A percentile compares a stretch with the other conserved stretches of the same genome.
phyloP scores from a whole-genome alignment of 2,329 filamentous ascomycete genomes.

The Dactylella cylindrospora region DNA sequence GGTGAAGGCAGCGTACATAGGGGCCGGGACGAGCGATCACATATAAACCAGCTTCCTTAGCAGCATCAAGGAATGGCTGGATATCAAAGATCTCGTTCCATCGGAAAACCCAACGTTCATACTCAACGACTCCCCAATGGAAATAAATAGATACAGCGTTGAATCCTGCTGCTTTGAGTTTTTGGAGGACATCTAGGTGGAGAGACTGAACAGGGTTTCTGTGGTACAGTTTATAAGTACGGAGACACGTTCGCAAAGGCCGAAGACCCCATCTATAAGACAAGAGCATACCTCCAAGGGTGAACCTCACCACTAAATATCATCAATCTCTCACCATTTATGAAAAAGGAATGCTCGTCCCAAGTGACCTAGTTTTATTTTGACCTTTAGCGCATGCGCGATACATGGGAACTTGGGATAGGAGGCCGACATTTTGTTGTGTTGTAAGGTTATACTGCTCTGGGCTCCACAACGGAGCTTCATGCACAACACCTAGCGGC shows the following conservation, averaged over 20 bases:
- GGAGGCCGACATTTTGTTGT: too few relatives aligned
- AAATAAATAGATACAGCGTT: slow-evolving; percentile 70
- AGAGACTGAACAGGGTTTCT: slow-evolving; percentile 60
- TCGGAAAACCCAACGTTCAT: slow-evolving; percentile 56
- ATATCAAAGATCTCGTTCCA: slow-evolving; percentile 46
- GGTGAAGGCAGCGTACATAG: slow-evolving; percentile 42
- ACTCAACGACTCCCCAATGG: slow-evolving; percentile 65
- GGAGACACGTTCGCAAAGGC: neutral
- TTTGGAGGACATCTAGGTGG: slow-evolving; percentile 63
- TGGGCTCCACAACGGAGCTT: too few relatives aligned
- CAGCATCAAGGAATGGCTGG: slow-evolving; percentile 48
- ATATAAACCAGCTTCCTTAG: slow-evolving; percentile 49
- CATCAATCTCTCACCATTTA: slow-evolving; percentile 69
- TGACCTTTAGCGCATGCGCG: too few relatives aligned
- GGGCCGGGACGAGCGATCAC: slow-evolving; percentile 49
- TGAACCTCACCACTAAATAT: slow-evolving; percentile 75
- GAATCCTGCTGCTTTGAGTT: slow-evolving; percentile 59
- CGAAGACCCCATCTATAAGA: neutral
- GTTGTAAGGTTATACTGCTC: too few relatives aligned
- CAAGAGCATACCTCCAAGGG: slow-evolving; percentile 56
- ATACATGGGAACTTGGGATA: too few relatives aligned
- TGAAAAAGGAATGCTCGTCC: slow-evolving; percentile 70
- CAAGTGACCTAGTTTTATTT: slow-evolving; percentile 66
- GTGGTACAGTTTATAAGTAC: slow-evolving; percentile 48
- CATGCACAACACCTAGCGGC: too few relatives aligned